These are phyloP conservation scores for Ogataea trehalophila DNA, from an alignment of 805 yeast species.

Conservation along the genomic window DNA sequence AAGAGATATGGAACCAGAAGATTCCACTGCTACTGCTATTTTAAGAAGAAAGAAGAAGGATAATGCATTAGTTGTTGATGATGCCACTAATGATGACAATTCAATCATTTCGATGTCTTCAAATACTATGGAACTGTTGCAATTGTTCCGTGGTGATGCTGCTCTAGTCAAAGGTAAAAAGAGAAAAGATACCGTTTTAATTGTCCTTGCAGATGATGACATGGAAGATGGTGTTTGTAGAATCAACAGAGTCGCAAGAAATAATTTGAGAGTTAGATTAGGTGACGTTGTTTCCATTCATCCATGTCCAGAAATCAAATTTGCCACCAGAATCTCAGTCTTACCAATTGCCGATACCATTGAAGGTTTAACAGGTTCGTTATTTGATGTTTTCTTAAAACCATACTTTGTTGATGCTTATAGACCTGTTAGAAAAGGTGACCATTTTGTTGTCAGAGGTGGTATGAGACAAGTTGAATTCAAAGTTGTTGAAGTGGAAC, in stretches of 20 bases:
- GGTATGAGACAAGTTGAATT: conserved; percentile 99
- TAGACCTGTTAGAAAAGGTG: conserved; percentile 97
- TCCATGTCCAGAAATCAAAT: conserved; percentile 97
- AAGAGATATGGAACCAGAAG: conserved; percentile 30
- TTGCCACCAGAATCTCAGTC: conserved; percentile 90
- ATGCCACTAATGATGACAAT: conserved; percentile 95
- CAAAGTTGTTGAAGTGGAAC: conserved; percentile 97
- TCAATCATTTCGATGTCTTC: conserved; percentile 94
- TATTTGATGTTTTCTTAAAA: conserved; percentile 92
- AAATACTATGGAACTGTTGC: conserved; percentile 89
- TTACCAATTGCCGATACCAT: conserved; percentile 97
- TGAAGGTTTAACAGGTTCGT: conserved; percentile 94
- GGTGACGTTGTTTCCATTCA: conserved; percentile 90
- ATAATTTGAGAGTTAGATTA: conserved; percentile 86
- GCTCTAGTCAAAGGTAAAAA: conserved; percentile 96
- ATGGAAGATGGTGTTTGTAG: conserved; percentile 94
- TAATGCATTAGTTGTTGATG: conserved; percentile 89
- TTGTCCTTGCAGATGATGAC: conserved; percentile 94
- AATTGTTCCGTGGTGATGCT: conserved; percentile 96
- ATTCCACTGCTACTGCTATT: conserved; percentile 89
- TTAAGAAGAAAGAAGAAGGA: conserved; percentile 97
- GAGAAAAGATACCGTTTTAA: conserved; percentile 94
- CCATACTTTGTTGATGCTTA: conserved; percentile 99
- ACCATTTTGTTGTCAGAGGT: conserved; percentile 92
- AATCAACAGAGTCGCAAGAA: conserved; percentile 92